A percentile compares a stretch with the other conserved stretches of the same genome.
These are phyloP conservation scores for Cutaneotrichosporon daszewskae DNA, from an alignment of 1,284 basidiomycete genomes.

Conservation along the genomic window DNA sequence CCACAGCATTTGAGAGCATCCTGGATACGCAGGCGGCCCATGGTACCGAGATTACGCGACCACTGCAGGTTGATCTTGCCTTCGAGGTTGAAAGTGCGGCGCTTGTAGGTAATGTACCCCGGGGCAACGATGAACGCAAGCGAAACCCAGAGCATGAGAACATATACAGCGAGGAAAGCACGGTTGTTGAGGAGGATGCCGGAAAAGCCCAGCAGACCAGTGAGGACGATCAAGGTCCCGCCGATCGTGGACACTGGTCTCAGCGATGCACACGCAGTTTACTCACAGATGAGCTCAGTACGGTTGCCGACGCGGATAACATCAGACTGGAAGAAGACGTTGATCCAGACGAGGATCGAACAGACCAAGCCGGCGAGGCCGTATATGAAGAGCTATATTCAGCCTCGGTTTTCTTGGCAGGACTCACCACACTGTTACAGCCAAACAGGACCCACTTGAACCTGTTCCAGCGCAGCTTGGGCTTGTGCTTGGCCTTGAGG, in stretches of 20 bases:
- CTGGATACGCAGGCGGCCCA: constrained; percentile 59
- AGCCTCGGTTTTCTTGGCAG: not conserved
- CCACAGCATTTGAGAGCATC: constrained; percentile 63
- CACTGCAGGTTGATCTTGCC: constrained; percentile 67
- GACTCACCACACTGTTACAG: constrained; percentile 55
- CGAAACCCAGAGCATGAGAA: constrained; percentile 63
- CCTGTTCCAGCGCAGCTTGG: constrained; percentile 58
- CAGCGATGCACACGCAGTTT: not conserved
- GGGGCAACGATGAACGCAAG: constrained; percentile 60
- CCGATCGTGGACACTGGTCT: constrained; percentile 57
- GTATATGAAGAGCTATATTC: constrained; percentile 53
- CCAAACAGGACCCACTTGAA: constrained; percentile 64
- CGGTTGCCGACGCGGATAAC: constrained; percentile 60
- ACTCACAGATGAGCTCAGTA: constrained; percentile 55
- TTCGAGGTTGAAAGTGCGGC: constrained; percentile 62
- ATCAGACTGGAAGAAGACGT: constrained; percentile 58
- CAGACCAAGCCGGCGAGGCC: constrained; percentile 55
- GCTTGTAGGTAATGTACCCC: constrained; percentile 65
- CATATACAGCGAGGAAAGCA: constrained; percentile 64
- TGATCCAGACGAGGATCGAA: constrained; percentile 61
- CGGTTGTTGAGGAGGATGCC: constrained; percentile 69
- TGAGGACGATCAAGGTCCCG: constrained; percentile 56
- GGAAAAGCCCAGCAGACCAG: constrained; percentile 60
- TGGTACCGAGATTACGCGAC: constrained; percentile 55
- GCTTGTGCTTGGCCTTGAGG: constrained; percentile 47